Evolutionary conservation across 176 grass and related monocot species (phyloP).

Genomic region (Panicum miliaceum): DNA sequence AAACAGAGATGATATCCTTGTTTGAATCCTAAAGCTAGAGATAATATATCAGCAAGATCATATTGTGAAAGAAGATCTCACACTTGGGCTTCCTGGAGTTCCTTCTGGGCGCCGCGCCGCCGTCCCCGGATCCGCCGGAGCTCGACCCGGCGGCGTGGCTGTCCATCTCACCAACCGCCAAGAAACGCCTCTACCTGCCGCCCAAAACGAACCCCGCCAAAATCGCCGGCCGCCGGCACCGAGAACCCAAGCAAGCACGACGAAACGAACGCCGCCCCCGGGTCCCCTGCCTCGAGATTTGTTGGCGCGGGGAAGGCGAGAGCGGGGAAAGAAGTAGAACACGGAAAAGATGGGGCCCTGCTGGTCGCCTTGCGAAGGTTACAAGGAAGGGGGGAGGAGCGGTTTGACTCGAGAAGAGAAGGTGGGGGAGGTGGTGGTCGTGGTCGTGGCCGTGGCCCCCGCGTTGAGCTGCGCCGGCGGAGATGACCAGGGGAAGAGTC

Average conservation of each 20-base stretch:
- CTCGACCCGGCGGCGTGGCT: slow-evolving; percentile 39
- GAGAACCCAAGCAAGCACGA: slow-evolving; percentile 21
- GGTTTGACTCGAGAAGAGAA: slow-evolving; percentile 38
- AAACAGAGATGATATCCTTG: not conserved
- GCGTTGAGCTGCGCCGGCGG: slow-evolving; percentile 49
- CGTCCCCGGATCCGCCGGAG: slow-evolving; percentile 63
- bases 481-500: slow-evolving; percentile 25
- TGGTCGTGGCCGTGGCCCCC: slow-evolving; percentile 38
- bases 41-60: not conserved
- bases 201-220: not conserved
- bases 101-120: slow-evolving; percentile 43
- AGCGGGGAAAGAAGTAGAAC: not conserved
- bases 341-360: slow-evolving; percentile 29
- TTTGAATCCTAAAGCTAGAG: not conserved
- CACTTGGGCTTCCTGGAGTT: slow-evolving; percentile 64
- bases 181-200: slow-evolving; percentile 36
- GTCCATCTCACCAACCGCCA: slow-evolving; percentile 46
- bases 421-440: slow-evolving; percentile 19
- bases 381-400: slow-evolving; percentile 31
- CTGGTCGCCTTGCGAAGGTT: slow-evolving; percentile 45
- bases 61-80: slow-evolving; percentile 45
- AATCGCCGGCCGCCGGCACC: slow-evolving; percentile 11
- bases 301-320: not conserved
- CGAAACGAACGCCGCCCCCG: not conserved
- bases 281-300: slow-evolving; percentile 13